Percentiles rank a stretch among this genome's conserved stretches.
Conservation (phyloP, 2,329 filamentous ascomycete genomes). For the Fusarium sp. region DNA sequence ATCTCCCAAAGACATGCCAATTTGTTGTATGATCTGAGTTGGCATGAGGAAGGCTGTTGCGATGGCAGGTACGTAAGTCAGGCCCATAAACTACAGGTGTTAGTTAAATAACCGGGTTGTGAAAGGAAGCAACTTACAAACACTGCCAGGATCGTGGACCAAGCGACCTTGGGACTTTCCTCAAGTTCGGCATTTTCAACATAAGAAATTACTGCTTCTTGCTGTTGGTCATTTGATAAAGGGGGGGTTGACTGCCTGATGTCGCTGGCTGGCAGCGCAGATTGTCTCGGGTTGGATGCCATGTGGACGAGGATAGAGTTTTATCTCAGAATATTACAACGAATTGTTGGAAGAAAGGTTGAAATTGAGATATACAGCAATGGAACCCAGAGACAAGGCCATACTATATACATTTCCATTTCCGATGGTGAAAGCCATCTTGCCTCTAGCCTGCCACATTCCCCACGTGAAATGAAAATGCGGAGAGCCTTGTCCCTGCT, state of each 20-base stretch:
- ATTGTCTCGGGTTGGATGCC: too few species aligned
- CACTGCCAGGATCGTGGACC: slow-evolving; percentile 15
- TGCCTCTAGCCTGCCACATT: neutral
- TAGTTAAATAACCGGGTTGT: too few species aligned
- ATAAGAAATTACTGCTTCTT: neutral
- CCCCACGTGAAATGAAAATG: slow-evolving; percentile 5
- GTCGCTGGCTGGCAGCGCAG: too few species aligned
- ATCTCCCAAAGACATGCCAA: slow-evolving; percentile 9
- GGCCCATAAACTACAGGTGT: slow-evolving; percentile 12
- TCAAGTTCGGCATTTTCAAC: slow-evolving; percentile 3
- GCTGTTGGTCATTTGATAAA: too few species aligned
- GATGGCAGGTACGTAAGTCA: slow-evolving; percentile 19
- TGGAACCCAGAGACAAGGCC: too few species aligned
- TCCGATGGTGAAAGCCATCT: neutral
- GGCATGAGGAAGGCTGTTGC: slow-evolving; percentile 19
- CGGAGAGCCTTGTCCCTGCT: slow-evolving; percentile 3
- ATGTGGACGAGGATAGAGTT: too few species aligned
- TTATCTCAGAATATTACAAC: too few species aligned
- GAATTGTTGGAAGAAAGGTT: too few species aligned
- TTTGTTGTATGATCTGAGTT: slow-evolving; percentile 20
- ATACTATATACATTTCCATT: neutral
- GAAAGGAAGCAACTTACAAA: neutral
- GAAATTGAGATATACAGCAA: too few species aligned
- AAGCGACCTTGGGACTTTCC: slow-evolving; percentile 8
- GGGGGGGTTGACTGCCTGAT: too few species aligned